These are phyloP conservation scores for Tolypocladium guangdongense DNA, from an alignment of 2,329 filamentous ascomycete species.

Conservation along the genomic window DNA sequence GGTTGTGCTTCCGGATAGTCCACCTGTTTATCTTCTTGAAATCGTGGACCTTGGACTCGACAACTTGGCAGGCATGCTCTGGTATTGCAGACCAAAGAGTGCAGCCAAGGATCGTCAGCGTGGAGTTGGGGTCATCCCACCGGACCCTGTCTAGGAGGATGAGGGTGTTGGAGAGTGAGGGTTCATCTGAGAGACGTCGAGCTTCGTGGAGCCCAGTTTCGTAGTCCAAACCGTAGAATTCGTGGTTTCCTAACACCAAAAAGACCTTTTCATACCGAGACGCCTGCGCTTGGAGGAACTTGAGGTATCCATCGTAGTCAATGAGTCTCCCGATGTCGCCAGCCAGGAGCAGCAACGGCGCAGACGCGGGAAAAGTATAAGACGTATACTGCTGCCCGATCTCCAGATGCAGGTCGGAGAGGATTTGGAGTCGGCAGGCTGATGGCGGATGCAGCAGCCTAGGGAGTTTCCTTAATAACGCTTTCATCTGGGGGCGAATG, in stretches of 20 bases:
- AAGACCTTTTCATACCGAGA: conserved; percentile 31
- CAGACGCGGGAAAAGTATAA: conserved; percentile 28
- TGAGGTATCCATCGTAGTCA: conserved; percentile 32
- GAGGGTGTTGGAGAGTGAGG: conserved; percentile 23
- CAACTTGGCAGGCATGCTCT: conserved; percentile 21
- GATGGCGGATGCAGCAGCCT: background rate
- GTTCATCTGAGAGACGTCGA: conserved; percentile 24
- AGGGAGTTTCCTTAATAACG: background rate
- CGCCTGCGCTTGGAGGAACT: conserved; percentile 31
- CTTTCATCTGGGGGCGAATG: background rate
- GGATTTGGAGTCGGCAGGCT: conserved; percentile 16
- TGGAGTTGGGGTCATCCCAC: conserved; percentile 26
- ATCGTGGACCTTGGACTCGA: conserved; percentile 37
- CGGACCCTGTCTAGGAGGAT: conserved; percentile 31
- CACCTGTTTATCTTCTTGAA: conserved; percentile 42
- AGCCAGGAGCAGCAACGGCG: conserved; percentile 32
- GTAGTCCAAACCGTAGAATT: conserved; percentile 36
- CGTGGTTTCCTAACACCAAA: conserved; percentile 42
- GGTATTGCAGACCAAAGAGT: conserved; percentile 45
- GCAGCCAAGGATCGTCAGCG: conserved; percentile 43
- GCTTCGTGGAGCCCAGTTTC: conserved; percentile 26
- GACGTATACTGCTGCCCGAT: conserved; percentile 29
- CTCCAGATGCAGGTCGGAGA: conserved; percentile 42
- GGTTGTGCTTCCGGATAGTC: conserved; percentile 38
- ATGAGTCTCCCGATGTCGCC: conserved; percentile 40